These are phyloP conservation scores for Zygosaccharomyces sapae DNA, from an alignment of 1,139 yeast species.

Conservation along the genomic window DNA sequence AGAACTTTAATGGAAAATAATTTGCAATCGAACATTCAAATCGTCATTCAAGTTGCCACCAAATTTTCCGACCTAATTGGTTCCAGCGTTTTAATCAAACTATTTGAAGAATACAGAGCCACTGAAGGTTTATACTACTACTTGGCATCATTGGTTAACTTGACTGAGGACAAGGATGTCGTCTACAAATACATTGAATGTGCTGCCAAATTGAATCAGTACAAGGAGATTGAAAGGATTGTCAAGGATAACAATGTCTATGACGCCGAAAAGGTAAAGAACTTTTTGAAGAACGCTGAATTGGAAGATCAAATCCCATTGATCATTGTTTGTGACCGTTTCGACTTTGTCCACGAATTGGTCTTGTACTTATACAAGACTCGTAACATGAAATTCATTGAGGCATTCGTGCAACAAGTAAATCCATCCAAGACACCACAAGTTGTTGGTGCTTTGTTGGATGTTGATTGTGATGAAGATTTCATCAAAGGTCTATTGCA, in stretches of 20 bases:
- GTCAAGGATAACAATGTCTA: constrained; percentile 92
- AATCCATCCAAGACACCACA: constrained; percentile 95
- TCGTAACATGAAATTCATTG: constrained; percentile 92
- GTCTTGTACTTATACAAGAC: constrained; percentile 90
- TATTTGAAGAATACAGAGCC: constrained; percentile 91
- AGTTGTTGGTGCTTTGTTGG: constrained; percentile 91
- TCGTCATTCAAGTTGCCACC: constrained; percentile 93
- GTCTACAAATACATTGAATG: constrained; percentile 94
- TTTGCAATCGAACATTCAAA: constrained; percentile 84
- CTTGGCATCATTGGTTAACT: constrained; percentile 86
- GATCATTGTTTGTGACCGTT: constrained; percentile 94
- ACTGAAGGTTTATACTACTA: constrained; percentile 92
- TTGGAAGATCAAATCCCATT: constrained; percentile 94
- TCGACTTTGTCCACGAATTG: constrained; percentile 86
- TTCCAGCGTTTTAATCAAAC: constrained; percentile 72
- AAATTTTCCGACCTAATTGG: constrained; percentile 94
- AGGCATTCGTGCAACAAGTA: constrained; percentile 95
- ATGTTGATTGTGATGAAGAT: constrained; percentile 93
- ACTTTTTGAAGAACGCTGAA: constrained; percentile 89
- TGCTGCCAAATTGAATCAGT: constrained; percentile 86
- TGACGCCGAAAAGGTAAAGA: constrained; percentile 96
- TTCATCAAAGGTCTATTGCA: constrained; percentile 76
- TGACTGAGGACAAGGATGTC: constrained; percentile 91
- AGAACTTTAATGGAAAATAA: constrained; percentile 79
- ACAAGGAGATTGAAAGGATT: constrained; percentile 90